A percentile compares a stretch with the other conserved stretches of the same genome.
Evolutionary conservation across 345 rosid genomes (phyloP).

Genomic region (Pugionium dolabratum): DNA sequence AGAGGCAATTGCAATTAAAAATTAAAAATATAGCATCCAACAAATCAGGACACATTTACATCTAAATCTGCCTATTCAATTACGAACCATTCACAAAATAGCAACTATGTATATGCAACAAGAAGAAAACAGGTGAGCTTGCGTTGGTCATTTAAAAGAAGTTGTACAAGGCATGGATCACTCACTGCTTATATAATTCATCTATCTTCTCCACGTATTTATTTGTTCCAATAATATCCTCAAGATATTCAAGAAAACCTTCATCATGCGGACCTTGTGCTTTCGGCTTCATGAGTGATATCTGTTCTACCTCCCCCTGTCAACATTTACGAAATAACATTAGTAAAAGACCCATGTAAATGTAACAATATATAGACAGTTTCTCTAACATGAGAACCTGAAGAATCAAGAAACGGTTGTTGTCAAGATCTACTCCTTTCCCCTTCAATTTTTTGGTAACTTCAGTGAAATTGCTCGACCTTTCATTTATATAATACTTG

Average conservation of each 20-base stretch:
- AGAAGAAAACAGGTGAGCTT: slow-evolving; percentile 18
- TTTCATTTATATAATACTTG: slow-evolving; percentile 82
- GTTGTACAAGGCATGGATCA: slow-evolving; percentile 19
- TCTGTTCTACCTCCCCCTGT: slow-evolving; percentile 99
- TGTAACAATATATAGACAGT: not conserved
- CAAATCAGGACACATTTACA: slow-evolving; percentile 17
- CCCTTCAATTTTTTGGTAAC: slow-evolving; percentile 86
- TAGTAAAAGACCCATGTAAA: slow-evolving; percentile 14
- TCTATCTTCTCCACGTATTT: slow-evolving; percentile 94
- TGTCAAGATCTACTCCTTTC: slow-evolving; percentile 97
- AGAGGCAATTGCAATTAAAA: slow-evolving; percentile 24
- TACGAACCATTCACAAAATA: slow-evolving; percentile 12
- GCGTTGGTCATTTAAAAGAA: slow-evolving; percentile 8
- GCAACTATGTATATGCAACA: slow-evolving; percentile 22
- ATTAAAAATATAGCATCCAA: slow-evolving; percentile 16
- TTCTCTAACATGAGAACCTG: slow-evolving; percentile 54
- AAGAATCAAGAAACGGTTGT: slow-evolving; percentile 96
- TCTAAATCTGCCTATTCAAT: slow-evolving; percentile 18
- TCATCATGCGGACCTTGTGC: slow-evolving; percentile 98
- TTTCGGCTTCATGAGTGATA: slow-evolving; percentile 97
- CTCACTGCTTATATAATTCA: slow-evolving; percentile 79
- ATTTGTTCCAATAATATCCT: slow-evolving; percentile 93
- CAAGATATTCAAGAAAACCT: slow-evolving; percentile 96
- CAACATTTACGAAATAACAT: slow-evolving; percentile 28
- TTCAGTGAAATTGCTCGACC: slow-evolving; percentile 87